Evolutionary conservation across 2,329 filamentous ascomycete genomes (phyloP).

Genomic region (Colletotrichum sp.): DNA sequence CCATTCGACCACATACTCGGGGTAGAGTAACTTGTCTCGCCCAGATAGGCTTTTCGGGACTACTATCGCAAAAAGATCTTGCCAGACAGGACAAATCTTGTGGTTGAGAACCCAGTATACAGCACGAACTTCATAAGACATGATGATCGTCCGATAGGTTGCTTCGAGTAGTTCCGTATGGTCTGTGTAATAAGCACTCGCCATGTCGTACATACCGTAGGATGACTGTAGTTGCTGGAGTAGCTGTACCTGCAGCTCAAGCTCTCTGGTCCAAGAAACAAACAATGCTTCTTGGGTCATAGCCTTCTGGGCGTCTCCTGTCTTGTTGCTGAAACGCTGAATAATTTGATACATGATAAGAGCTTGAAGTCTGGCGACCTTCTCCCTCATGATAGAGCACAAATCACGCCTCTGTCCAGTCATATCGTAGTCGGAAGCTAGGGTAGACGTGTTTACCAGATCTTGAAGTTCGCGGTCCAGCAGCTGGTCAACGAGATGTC

Average conservation of each 20-base stretch:
- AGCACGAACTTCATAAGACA: not conserved
- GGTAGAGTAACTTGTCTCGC: not conserved
- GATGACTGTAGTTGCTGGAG: not conserved
- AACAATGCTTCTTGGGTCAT: not conserved
- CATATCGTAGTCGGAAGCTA: not conserved
- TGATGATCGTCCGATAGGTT: not conserved
- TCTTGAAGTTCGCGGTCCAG: not conserved
- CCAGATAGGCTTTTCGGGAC: not conserved
- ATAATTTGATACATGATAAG: slow-evolving; percentile 8
- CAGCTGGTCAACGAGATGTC: not conserved
- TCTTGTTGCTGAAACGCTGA: not conserved
- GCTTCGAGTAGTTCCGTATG: not conserved
- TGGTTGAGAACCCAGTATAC: not conserved
- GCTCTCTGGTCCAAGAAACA: not conserved
- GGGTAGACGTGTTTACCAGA: not conserved
- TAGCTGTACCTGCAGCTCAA: not conserved
- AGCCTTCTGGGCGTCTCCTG: not conserved
- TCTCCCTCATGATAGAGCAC: not conserved
- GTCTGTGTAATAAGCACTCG: not conserved
- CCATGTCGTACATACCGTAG: not conserved
- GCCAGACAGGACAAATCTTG: not conserved
- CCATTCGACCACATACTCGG: not conserved
- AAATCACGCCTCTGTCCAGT: not conserved
- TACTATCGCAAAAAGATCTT: not conserved
- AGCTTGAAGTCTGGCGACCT: not conserved